Percentiles rank a stretch among this genome's conserved stretches.
Evolutionary conservation across 2,329 filamentous ascomycete species (phyloP).

Genomic region (Cladosporium colombiae): DNA sequence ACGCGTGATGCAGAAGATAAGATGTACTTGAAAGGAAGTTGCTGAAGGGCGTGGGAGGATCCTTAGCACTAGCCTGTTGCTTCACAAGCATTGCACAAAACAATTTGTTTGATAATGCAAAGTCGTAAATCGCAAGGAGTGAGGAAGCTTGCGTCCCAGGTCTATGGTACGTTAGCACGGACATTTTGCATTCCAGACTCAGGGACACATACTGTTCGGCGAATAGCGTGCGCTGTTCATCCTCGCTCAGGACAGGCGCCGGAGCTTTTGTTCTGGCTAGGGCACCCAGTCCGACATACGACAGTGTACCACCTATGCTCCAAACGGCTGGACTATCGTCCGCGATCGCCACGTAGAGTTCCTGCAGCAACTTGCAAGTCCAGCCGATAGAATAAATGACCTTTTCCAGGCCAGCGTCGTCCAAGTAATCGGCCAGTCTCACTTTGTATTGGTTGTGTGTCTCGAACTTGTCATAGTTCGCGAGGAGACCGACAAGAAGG

Average conservation of each 20-base stretch:
- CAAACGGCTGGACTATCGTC: slow-evolving; percentile 90
- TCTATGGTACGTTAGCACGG: slow-evolving; percentile 47
- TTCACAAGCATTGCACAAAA: slow-evolving; percentile 85
- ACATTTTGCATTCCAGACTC: not conserved
- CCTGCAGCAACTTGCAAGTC: slow-evolving; percentile 67
- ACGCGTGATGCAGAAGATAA: slow-evolving; percentile 90
- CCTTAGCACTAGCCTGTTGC: slow-evolving; percentile 25
- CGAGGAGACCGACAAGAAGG: slow-evolving; percentile 78
- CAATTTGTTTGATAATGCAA: slow-evolving; percentile 89
- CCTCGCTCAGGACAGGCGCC: slow-evolving; percentile 64
- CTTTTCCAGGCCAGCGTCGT: slow-evolving; percentile 81
- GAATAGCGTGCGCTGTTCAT: slow-evolving; percentile 82
- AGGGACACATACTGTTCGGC: slow-evolving; percentile 64
- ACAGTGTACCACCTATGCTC: slow-evolving; percentile 77
- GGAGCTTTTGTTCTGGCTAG: slow-evolving; percentile 65
- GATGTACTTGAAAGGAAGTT: slow-evolving; percentile 85
- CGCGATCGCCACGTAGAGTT: slow-evolving; percentile 79
- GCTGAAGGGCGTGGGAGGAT: slow-evolving; percentile 60
- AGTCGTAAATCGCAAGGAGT: slow-evolving; percentile 86
- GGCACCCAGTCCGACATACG: slow-evolving; percentile 78
- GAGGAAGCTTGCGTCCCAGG: slow-evolving; percentile 78
- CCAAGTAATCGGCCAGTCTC: slow-evolving; percentile 91
- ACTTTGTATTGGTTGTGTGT: slow-evolving; percentile 95
- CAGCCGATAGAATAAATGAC: slow-evolving; percentile 75
- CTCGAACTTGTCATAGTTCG: slow-evolving; percentile 99